These are phyloP conservation scores for Batrachochytrium dendrobatidis DNA, from an alignment of 371 early-diverging fungal genomes.

Conservation along the genomic window DNA sequence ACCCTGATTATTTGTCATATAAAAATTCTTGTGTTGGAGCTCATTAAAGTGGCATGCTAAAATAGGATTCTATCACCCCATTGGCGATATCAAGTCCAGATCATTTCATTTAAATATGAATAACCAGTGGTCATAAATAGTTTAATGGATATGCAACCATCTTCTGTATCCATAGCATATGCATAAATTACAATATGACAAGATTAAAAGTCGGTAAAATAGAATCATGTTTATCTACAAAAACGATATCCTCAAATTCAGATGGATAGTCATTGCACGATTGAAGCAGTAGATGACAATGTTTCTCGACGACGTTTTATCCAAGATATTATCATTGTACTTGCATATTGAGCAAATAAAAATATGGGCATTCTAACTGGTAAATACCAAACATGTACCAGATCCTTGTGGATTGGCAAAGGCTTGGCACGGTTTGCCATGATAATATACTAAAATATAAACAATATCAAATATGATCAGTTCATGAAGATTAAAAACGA, in stretches of 20 bases:
- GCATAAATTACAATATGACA: not conserved
- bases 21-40: too few species aligned
- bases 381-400: not conserved
- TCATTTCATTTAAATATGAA: constrained; percentile 29
- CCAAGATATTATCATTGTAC: constrained; percentile 3
- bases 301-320: not conserved
- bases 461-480: not conserved
- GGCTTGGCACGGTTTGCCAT: constrained; percentile 28
- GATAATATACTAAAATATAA: constrained; percentile 25
- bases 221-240: too few species aligned
- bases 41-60: too few species aligned
- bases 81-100: constrained; percentile 14
- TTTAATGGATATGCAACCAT: too few species aligned
- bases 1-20: too few species aligned
- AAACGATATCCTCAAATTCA: too few species aligned
- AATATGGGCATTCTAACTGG: constrained; percentile 20
- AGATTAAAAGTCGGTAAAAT: too few species aligned
- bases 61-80: constrained; percentile 26
- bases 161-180: too few species aligned
- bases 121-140: constrained; percentile 20
- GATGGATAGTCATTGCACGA: too few species aligned
- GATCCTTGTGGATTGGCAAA: constrained; percentile 10
- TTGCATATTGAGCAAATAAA: constrained; percentile 11
- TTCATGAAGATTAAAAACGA: not conserved
- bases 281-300: not conserved